Evolutionary conservation across 2,329 filamentous ascomycete genomes (phyloP).

Genomic region (Colletotrichum sp.): DNA sequence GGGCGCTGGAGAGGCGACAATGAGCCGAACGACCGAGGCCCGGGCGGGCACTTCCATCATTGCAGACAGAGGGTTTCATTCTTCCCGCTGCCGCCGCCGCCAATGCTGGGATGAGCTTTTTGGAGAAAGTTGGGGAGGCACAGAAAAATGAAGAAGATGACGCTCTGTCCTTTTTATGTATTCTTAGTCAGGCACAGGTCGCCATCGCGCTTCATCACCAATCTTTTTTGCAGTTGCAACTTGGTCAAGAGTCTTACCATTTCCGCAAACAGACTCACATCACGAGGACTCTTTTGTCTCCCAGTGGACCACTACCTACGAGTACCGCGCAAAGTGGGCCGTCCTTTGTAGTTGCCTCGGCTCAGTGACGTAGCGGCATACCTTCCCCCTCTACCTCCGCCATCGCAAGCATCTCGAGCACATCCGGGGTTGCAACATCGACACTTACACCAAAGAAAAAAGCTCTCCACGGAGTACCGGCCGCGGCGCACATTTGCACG

Average conservation of each 20-base stretch:
- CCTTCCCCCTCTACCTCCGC: not conserved
- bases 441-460: not conserved
- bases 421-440: not conserved
- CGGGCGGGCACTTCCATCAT: not conserved
- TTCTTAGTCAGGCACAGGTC: not conserved
- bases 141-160: not conserved
- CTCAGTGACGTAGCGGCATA: constrained; percentile 16
- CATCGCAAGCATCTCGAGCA: not conserved
- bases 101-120: constrained; percentile 5
- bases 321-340: not conserved
- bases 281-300: not conserved
- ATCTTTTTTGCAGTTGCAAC: not conserved
- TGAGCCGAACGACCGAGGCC: constrained; percentile 24
- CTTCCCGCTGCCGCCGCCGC: not conserved
- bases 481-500: not conserved
- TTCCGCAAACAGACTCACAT: not conserved
- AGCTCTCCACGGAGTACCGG: constrained; percentile 12
- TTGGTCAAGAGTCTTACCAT: fast-evolving
- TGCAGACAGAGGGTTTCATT: not conserved
- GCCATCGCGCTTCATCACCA: not conserved
- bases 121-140: not conserved
- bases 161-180: not conserved
- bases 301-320: not conserved
- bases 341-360: not conserved
- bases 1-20: not conserved